Evolutionary conservation across 805 yeast genomes (phyloP).

Genomic region (Teunomyces barrocoloradensis): DNA sequence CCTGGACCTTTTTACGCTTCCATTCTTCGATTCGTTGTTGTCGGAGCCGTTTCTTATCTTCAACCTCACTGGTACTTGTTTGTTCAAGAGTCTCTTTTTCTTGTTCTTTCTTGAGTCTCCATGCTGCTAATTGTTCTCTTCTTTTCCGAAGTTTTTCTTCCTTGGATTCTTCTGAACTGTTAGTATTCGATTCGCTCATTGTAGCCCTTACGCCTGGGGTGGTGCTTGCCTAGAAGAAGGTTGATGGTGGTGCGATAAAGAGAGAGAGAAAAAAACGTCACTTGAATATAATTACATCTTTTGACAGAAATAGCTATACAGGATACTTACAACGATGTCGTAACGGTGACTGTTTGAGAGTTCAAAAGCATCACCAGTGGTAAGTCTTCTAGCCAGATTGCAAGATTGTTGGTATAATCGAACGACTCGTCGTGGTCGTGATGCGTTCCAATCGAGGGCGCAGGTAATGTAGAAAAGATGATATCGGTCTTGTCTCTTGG

Average conservation of each 20-base stretch:
- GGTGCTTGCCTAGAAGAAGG: not conserved
- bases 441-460: slow-evolving; percentile 84
- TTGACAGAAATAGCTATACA: not conserved
- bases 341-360: slow-evolving; percentile 93
- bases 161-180: slow-evolving; percentile 14
- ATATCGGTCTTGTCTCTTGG: slow-evolving; percentile 55
- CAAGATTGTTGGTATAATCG: slow-evolving; percentile 72
- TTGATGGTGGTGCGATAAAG: not conserved
- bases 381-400: slow-evolving; percentile 75
- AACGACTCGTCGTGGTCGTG: slow-evolving; percentile 62
- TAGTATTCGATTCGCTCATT: slow-evolving; percentile 10
- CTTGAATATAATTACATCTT: not conserved
- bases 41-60: slow-evolving; percentile 23
- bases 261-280: not conserved
- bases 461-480: slow-evolving; percentile 85
- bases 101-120: slow-evolving; percentile 56
- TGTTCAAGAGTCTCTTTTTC: slow-evolving; percentile 11
- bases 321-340: slow-evolving; percentile 68
- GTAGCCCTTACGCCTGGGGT: not conserved
- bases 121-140: slow-evolving; percentile 53
- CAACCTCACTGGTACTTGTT: slow-evolving; percentile 1
- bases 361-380: slow-evolving; percentile 84
- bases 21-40: slow-evolving; percentile 49
- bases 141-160: slow-evolving; percentile 40
- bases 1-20: slow-evolving; percentile 39